Evolutionary conservation across 192 early-diverging fungal species (phyloP).

Genomic region (Backusella parvicylindrica): DNA sequence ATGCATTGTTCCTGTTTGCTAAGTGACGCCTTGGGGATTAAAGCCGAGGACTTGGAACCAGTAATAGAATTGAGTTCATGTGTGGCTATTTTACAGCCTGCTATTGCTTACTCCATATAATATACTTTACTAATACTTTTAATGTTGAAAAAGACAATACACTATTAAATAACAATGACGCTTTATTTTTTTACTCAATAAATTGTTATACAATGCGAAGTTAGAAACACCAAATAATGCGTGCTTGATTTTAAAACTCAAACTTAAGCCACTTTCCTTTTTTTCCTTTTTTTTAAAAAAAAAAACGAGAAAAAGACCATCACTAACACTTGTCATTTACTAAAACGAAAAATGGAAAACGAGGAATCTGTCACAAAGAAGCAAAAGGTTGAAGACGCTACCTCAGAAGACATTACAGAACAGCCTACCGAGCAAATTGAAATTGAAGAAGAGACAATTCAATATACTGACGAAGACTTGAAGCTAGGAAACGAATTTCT

Average conservation of each 20-base stretch:
- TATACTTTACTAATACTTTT: neutral
- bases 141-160: no score
- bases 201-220: no score
- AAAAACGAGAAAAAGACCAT: neutral
- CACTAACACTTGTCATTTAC: neutral
- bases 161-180: no score
- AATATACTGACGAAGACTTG: conserved; percentile 30
- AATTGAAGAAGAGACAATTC: conserved; percentile 11
- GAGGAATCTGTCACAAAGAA: conserved; percentile 1
- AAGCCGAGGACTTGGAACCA: neutral
- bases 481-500: conserved; percentile 24
- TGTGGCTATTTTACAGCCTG: neutral
- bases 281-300: neutral
- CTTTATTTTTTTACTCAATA: no score
- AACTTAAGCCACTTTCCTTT: neutral
- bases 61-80: neutral
- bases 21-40: neutral
- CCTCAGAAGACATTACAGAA: neutral
- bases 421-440: neutral
- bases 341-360: neutral
- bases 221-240: neutral
- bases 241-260: neutral
- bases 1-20: neutral
- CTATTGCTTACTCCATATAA: neutral
- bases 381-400: neutral